These are phyloP conservation scores for Pythium oligandrum DNA, from an alignment of 352 stramenopile genomes.

Conservation along the genomic window DNA sequence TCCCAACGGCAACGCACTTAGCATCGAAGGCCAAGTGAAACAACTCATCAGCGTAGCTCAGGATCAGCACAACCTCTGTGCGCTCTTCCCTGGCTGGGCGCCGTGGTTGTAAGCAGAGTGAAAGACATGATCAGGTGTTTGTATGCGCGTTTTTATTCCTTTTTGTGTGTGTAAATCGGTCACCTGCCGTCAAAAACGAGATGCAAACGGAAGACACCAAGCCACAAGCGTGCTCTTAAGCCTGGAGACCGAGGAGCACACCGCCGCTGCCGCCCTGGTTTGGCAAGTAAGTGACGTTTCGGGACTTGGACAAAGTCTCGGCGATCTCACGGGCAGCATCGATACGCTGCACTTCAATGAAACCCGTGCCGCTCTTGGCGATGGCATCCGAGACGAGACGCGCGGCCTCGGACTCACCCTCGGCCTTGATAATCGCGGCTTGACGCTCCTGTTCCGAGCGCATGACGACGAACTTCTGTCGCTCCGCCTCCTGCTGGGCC, in stretches of 20 bases:
- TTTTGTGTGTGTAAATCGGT: background rate
- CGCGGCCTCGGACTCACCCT: slow-evolving; percentile 98
- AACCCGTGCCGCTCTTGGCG: slow-evolving; percentile 95
- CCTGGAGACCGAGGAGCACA: slow-evolving; percentile 83
- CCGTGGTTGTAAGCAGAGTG: slow-evolving; percentile 85
- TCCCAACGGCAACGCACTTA: slow-evolving; percentile 93
- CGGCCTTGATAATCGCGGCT: slow-evolving; percentile 88
- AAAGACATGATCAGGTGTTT: background rate
- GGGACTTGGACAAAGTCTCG: slow-evolving; percentile 93
- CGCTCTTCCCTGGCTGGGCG: slow-evolving; percentile 95
- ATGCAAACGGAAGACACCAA: background rate
- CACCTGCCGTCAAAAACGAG: too few relatives aligned
- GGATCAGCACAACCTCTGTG: slow-evolving; percentile 94
- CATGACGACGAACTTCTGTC: slow-evolving; percentile 98
- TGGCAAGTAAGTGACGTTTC: slow-evolving; percentile 99
- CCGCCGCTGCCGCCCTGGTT: slow-evolving; percentile 83
- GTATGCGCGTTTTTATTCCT: background rate
- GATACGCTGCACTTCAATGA: slow-evolving; percentile 99
- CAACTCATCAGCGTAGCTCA: slow-evolving; percentile 95
- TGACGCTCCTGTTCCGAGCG: slow-evolving; percentile 98
- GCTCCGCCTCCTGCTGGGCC: slow-evolving; percentile 98
- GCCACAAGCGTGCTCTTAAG: slow-evolving; percentile 4
- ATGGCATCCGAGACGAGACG: slow-evolving; percentile 97
- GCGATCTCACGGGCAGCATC: slow-evolving; percentile 99
- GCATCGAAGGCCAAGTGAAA: slow-evolving; percentile 98